phyloP scores from a whole-genome alignment of 129 eudicot genomes.

The Centaurea solstitialis region DNA sequence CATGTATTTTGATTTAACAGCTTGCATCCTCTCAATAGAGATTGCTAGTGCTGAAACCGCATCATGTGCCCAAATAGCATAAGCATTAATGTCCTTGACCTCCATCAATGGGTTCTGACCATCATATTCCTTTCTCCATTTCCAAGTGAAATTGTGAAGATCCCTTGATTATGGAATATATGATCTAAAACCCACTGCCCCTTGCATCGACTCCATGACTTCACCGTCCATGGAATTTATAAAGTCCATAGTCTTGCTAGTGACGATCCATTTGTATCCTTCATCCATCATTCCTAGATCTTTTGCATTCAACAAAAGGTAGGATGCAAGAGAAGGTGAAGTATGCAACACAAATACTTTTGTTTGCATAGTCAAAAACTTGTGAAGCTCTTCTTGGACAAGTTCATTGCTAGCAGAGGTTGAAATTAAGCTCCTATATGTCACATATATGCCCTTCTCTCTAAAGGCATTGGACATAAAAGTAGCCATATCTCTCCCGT shows the following conservation, averaged over 20 bases:
- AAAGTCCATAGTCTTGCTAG: slow-evolving; percentile 29
- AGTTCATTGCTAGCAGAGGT: slow-evolving; percentile 30
- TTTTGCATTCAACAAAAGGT: slow-evolving; percentile 33
- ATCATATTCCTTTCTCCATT: slow-evolving; percentile 25
- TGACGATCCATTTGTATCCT: slow-evolving; percentile 57
- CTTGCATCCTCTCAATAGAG: slow-evolving; percentile 32
- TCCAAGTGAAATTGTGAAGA: slow-evolving; percentile 14
- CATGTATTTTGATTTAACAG: background rate
- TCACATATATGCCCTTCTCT: slow-evolving; percentile 19
- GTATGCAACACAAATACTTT: slow-evolving; percentile 53
- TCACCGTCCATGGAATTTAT: slow-evolving; percentile 22
- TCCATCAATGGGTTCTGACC: background rate
- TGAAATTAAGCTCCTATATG: slow-evolving; percentile 36
- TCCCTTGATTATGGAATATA: slow-evolving; percentile 34
- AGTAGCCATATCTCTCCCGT: slow-evolving; percentile 49
- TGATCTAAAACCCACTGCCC: slow-evolving; percentile 49
- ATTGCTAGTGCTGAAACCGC: slow-evolving; percentile 49
- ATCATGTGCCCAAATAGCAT: slow-evolving; percentile 66
- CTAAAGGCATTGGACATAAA: slow-evolving; percentile 36
- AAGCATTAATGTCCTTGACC: slow-evolving; percentile 4
- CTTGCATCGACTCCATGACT: slow-evolving; percentile 46
- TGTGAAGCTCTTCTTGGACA: slow-evolving; percentile 43
- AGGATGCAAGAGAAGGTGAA: slow-evolving; percentile 21
- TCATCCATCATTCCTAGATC: slow-evolving; percentile 47
- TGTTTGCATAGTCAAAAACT: slow-evolving; percentile 39